A percentile compares a stretch with the other conserved stretches of the same genome.
These are phyloP conservation scores for Neurospora tetrasperma DNA, from an alignment of 495 filamentous ascomycete genomes.

Conservation along the genomic window DNA sequence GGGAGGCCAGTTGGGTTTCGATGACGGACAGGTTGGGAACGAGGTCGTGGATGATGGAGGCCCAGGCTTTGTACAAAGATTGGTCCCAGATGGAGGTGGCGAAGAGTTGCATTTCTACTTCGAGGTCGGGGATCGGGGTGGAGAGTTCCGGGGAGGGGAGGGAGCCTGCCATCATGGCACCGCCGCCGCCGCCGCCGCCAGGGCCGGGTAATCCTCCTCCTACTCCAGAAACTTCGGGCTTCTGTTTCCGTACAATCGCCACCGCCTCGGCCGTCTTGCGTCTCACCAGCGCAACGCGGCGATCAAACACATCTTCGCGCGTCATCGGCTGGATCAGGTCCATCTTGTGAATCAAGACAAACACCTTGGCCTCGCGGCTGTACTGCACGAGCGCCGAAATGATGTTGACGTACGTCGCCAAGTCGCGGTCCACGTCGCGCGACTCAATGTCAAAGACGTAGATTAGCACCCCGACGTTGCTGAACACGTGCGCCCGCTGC, in stretches of 20 bases:
- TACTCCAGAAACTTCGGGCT: conserved; percentile 7
- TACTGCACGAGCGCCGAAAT: conserved; percentile 77
- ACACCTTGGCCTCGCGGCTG: conserved; percentile 74
- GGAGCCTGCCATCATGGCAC: conserved; percentile 5
- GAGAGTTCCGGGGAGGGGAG: neutral
- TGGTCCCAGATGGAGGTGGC: conserved; percentile 98
- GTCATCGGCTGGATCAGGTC: conserved; percentile 80
- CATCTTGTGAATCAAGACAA: conserved; percentile 96
- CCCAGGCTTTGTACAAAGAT: conserved; percentile 96
- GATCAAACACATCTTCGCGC: conserved; percentile 70
- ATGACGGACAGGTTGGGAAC: conserved; percentile 90
- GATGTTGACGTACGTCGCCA: conserved; percentile 78
- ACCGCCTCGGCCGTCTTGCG: conserved; percentile 63
- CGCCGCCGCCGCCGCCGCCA: neutral
- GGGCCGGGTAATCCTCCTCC: neutral
- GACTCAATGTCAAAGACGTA: conserved; percentile 99
- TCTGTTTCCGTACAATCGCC: conserved; percentile 26
- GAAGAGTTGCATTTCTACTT: conserved; percentile 62
- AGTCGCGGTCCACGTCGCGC: conserved; percentile 81
- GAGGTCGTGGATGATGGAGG: conserved; percentile 88
- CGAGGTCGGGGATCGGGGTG: conserved; percentile 26
- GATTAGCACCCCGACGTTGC: conserved; percentile 90
- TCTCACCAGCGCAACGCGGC: conserved; percentile 61
- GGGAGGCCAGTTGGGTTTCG: conserved; percentile 65
- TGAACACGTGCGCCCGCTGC: conserved; percentile 92